These are phyloP conservation scores for Neoconidiobolus thromboides DNA, from an alignment of 371 early-diverging fungal genomes.

Conservation along the genomic window DNA sequence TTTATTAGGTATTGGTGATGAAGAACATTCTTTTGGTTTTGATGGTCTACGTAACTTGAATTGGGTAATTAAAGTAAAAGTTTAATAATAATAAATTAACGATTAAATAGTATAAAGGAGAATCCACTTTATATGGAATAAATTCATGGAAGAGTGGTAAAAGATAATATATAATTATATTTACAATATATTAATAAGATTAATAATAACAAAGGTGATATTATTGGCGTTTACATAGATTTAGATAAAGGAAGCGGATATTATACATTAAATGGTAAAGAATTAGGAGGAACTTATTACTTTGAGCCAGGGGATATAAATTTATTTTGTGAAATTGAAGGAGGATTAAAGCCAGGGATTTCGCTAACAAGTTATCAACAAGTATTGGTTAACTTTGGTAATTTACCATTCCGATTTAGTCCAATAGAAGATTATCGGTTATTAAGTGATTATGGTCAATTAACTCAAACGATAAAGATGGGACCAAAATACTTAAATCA, in stretches of 20 bases:
- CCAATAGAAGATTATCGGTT: background rate
- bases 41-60: conserved; percentile 42
- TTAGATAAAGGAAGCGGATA: background rate
- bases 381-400: background rate
- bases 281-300: background rate
- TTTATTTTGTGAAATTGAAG: background rate
- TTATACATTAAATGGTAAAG: background rate
- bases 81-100: background rate
- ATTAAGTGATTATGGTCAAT: background rate
- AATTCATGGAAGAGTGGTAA: background rate
- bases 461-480: background rate
- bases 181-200: too few relatives aligned
- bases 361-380: background rate
- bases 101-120: background rate
- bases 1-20: conserved; percentile 31
- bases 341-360: background rate
- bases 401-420: background rate
- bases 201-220: background rate
- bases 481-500: background rate
- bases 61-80: conserved; percentile 18
- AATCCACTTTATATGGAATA: background rate
- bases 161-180: too few relatives aligned
- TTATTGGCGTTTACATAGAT: background rate
- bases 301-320: background rate
- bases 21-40: conserved; percentile 39